These are phyloP conservation scores for Fulvia fulva DNA, from an alignment of 2,329 filamentous ascomycete species.

Conservation along the genomic window DNA sequence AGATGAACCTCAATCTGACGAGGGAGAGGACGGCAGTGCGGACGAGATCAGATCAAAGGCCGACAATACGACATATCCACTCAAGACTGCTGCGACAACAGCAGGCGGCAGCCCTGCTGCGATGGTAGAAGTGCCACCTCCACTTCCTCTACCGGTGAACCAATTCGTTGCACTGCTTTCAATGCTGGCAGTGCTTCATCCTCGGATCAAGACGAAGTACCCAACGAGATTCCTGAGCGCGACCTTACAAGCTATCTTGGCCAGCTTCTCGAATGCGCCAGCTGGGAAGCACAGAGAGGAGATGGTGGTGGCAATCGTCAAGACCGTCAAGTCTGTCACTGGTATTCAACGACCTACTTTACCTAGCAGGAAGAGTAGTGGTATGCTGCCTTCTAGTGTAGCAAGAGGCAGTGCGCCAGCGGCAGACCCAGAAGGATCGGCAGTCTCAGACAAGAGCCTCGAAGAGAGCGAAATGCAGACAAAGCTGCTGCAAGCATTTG, in stretches of 20 bases:
- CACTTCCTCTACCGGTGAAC: constrained; percentile 40
- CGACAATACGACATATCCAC: constrained; percentile 27
- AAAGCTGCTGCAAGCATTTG: constrained; percentile 67
- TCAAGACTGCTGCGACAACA: constrained; percentile 25
- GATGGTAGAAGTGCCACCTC: constrained; percentile 28
- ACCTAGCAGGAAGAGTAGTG: constrained; percentile 54
- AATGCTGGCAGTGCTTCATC: constrained; percentile 69
- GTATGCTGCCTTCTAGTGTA: constrained; percentile 23
- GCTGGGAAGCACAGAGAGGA: constrained; percentile 50
- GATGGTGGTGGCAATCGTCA: constrained; percentile 66
- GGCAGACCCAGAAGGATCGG: constrained; percentile 55
- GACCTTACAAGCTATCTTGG: constrained; percentile 67
- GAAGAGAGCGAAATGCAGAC: constrained; percentile 60
- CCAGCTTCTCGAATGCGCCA: constrained; percentile 58
- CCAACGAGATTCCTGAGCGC: constrained; percentile 75
- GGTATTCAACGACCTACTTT: constrained; percentile 63
- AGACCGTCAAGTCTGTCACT: constrained; percentile 66
- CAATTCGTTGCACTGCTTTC: constrained; percentile 68
- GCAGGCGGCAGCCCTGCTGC: background rate
- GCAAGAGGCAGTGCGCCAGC: constrained; percentile 34
- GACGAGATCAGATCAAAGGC: constrained; percentile 14
- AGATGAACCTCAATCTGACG: constrained; percentile 36
- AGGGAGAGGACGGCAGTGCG: constrained; percentile 2
- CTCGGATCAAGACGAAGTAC: constrained; percentile 69
- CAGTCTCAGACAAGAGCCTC: constrained; percentile 37